Conservation (phyloP, 2,329 filamentous ascomycete species). For the Aschersonia sp. region DNA sequence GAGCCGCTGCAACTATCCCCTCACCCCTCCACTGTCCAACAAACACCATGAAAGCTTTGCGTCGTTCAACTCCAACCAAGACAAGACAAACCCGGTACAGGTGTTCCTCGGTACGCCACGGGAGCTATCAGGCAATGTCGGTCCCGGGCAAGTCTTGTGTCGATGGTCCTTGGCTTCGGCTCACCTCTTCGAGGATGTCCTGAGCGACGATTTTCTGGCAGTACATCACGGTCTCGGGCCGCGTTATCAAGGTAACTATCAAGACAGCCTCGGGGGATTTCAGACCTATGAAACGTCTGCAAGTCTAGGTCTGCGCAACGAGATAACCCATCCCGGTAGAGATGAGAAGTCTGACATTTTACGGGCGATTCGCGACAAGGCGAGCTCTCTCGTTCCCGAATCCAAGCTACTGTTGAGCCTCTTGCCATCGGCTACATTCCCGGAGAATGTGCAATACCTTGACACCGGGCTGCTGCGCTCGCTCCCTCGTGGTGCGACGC, state of each 20-base stretch:
- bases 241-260: slow-evolving; percentile 88
- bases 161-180: slow-evolving; percentile 84
- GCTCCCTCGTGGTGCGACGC: slow-evolving; percentile 58
- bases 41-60: slow-evolving; percentile 53
- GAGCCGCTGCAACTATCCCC: slow-evolving; percentile 75
- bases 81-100: slow-evolving; percentile 58
- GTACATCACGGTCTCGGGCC: slow-evolving; percentile 84
- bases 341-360: slow-evolving; percentile 88
- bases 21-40: slow-evolving; percentile 51
- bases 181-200: slow-evolving; percentile 71
- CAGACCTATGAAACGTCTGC: slow-evolving; percentile 94
- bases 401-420: slow-evolving; percentile 70
- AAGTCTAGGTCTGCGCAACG: slow-evolving; percentile 78
- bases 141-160: slow-evolving; percentile 58
- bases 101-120: slow-evolving; percentile 88
- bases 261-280: slow-evolving; percentile 89
- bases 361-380: slow-evolving; percentile 73
- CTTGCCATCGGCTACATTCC: slow-evolving; percentile 64
- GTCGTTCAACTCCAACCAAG: slow-evolving; percentile 45
- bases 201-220: slow-evolving; percentile 83
- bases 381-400: slow-evolving; percentile 69
- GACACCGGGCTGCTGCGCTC: slow-evolving; percentile 64
- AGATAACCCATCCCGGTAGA: slow-evolving; percentile 76
- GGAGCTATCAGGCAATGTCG: slow-evolving; percentile 65
- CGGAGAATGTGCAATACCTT: slow-evolving; percentile 65